These are phyloP conservation scores for Macadamia integrifolia DNA, from an alignment of 164 flowering plant genomes.

Conservation along the genomic window DNA sequence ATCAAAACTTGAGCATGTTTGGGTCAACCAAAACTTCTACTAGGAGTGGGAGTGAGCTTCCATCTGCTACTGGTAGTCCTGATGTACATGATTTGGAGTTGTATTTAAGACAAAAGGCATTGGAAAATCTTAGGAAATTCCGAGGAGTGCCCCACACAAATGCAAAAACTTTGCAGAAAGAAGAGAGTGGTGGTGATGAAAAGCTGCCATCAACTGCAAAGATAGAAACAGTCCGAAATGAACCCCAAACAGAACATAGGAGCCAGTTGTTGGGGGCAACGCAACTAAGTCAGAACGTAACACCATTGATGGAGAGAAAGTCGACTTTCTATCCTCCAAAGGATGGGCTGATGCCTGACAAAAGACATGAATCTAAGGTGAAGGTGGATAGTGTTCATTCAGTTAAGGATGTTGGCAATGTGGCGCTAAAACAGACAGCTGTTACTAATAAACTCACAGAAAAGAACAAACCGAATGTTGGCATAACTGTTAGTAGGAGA, in stretches of 20 bases:
- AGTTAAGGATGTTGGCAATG: not conserved
- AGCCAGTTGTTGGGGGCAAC: slow-evolving; percentile 9
- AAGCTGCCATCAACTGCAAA: slow-evolving; percentile 16
- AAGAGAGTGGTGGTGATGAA: slow-evolving; percentile 11
- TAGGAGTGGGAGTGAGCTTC: slow-evolving; percentile 18
- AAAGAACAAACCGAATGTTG: slow-evolving; percentile 10
- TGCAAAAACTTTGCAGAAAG: slow-evolving; percentile 16
- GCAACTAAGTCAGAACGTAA: slow-evolving; percentile 5
- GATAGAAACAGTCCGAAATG: slow-evolving; percentile 4
- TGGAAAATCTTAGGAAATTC: slow-evolving; percentile 76
- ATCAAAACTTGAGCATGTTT: slow-evolving; percentile 9
- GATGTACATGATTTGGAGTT: slow-evolving; percentile 53
- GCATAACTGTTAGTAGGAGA: slow-evolving; percentile 11
- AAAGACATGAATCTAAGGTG: slow-evolving; percentile 12
- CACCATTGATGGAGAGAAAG: slow-evolving; percentile 12
- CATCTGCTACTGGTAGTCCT: slow-evolving; percentile 19
- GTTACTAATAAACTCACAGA: slow-evolving; percentile 10
- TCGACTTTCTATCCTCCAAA: slow-evolving; percentile 9
- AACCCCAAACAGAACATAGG: slow-evolving; percentile 11
- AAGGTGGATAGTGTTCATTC: slow-evolving; percentile 9
- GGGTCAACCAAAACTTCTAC: slow-evolving; percentile 3
- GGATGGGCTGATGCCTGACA: slow-evolving; percentile 11
- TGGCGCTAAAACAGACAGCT: slow-evolving; percentile 4
- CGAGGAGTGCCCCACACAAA: slow-evolving; percentile 28
- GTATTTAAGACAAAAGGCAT: slow-evolving; percentile 62